Evolutionary conservation across 257 asterid species (phyloP), one percentile per base, ranked within the genome.

Genomic region (Nicotiana sylvestris): DNA sequence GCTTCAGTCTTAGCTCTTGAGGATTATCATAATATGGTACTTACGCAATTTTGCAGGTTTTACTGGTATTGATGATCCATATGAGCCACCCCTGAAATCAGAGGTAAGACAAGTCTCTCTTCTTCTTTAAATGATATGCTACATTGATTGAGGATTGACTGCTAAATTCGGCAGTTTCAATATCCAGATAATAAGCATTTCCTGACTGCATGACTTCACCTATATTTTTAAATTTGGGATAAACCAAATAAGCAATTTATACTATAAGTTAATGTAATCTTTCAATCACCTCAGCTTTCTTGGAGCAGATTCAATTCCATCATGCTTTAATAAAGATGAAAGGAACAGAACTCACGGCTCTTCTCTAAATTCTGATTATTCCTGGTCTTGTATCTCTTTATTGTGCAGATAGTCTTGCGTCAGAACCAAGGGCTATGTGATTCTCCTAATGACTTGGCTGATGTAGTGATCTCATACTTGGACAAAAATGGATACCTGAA

Each of bases 1-100:
- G 35, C 37, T 46, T 46, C 13, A 74, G 18, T 25, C 61, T 74
- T 74, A 46, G 79, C 13, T 49, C 62, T 27, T 49, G 39, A 74
- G 51, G 37, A 21, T 49, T 39, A 74, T 74, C 51, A 49, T 49
- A 74, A 49, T 27, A 9, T 74, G 61, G 27, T 13, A 74, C 17
- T 74, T 27, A 13, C 9, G 43, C 62, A 49, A 27, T 85, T 9
- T 82, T 81, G 66, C 93, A 96, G 99, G 97, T 82, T 96, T 96
- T 89, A 96, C 99, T 3, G 99, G 98, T 69, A 86, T 96, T 82
- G 98, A 96, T 82, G 99, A 96, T 89, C 99, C 98, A 74, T 96
- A 96, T 70, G 99, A 96, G 87, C 89, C 94, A 46, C 99, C 99
- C 32, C 66, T 90, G 83, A 91, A 91, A 87, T 84, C 95, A 30